Evolutionary conservation across 2,329 filamentous ascomycete genomes (phyloP), one percentile per base, ranked within the genome.

Genomic region (Malbranchea cinnamomea): DNA sequence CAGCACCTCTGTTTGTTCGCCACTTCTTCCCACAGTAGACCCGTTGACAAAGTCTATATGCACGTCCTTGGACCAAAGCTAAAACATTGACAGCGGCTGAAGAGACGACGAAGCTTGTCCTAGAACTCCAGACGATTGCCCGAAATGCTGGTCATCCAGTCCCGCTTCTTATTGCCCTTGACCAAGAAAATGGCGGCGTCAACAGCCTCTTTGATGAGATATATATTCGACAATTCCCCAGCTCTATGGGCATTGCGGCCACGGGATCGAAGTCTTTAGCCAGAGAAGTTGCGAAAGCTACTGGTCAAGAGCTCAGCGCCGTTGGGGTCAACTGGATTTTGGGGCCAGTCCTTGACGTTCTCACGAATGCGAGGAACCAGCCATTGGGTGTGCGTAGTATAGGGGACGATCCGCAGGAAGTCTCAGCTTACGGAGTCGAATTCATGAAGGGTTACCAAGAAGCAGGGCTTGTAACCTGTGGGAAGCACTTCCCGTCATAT

Each of bases 151-250:
- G 87, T 12, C 87, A 95, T 53, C 78, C 80, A 3, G 77, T 87
- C 2, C 89, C 89, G 2, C 61, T 98, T 11, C 65, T 91, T 32
- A 94, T 98, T 44, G 85, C 80, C 22, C 63, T 95, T 21, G 89
- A 95, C 49, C 89, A 98, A 52, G 89, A 98, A 54, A 95, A 98
- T 71, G 89, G 89, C 40, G 85, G 87, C 3, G 87, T 94, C 52
- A 95, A 94, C 60, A 93, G 83, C 56, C 68, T 95, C 2, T 94
- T 91, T 47, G 87, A 95, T 52, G 84, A 93, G 44, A 82, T 89
- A 47, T 89, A 85, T 50, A 87, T 95, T 42, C 84, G 83, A 41
- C 89, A 95, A 51, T 98, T 93, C 43, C 89, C 89, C 6, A 93
- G 85, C 47, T 81, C 87, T 38, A 95, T 98, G 87, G 87, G 85